Base-by-base conservation (phyloP, 257 asterid species). In the Dorcoceras hygrometricum region DNA sequence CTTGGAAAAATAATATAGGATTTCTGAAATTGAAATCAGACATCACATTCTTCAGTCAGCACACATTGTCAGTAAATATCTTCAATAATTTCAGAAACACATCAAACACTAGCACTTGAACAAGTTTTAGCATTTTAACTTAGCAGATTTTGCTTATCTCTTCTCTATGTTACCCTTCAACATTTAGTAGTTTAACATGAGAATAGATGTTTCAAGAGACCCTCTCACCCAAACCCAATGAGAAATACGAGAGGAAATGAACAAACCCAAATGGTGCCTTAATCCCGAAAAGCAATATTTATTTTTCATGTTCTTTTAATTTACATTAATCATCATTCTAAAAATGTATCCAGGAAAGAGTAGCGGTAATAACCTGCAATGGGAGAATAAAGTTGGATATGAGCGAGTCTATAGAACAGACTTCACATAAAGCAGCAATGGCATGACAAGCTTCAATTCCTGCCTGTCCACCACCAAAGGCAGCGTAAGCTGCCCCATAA, bases 321-420 rank as follows among this genome's bases (percentile, higher is more conserved):
- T 4, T 7, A 65, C 14, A 36, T 39, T 23, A 55, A 61, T 65
- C 24, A 39, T 65, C 56, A 68, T 57, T 59, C 32, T 27, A 62
- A 46, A 16, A 63, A 75, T 4, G 32, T 34, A 12, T n/a, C 19
- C 10, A 11, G 62, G 63, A 10, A 59, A 55, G 26, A 46, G 23
- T 50, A 70, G 56, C 32, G 80, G 82, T 23, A 78, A 73, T 66
- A 72, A 89, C 99, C 97, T 94, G 99, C 75, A 94, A 83, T 27
- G 99, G 99, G 70, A 90, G 85, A 79, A 94, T 94, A 73, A 94
- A 94, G 81, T 90, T 94, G 77, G 99, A 94, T 79, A 94, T 88
- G 65, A 94, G 73, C 32, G 98, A 90, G 76, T 89, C 93, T 59
- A 90, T 87, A 2, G 96, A 88, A 76, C 97, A 91, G 72, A 82